These are phyloP conservation scores for Colletotrichum sansevieriae DNA, from an alignment of 2,329 filamentous ascomycete species.

Conservation along the genomic window DNA sequence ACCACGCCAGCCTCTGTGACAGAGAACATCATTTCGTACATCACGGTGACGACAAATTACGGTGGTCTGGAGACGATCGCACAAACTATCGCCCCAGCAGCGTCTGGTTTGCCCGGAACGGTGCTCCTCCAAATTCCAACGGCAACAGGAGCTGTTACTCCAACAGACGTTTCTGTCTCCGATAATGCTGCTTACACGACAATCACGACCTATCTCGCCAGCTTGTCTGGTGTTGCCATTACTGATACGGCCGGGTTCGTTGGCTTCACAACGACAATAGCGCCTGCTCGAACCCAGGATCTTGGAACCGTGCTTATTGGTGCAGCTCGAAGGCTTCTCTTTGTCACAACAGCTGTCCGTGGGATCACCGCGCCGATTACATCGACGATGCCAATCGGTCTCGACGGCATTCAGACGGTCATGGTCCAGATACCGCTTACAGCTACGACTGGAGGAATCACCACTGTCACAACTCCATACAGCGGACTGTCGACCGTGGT, in stretches of 20 bases:
- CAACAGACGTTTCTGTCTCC: neutral
- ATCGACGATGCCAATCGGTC: conserved; percentile 20
- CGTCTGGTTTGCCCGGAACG: conserved; percentile 34
- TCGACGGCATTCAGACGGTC: conserved; percentile 26
- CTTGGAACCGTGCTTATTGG: conserved; percentile 21
- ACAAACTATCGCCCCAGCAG: conserved; percentile 25
- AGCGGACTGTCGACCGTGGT: conserved; percentile 15
- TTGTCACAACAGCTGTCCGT: conserved; percentile 2
- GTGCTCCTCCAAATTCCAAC: conserved; percentile 32
- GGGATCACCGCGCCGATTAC: conserved; percentile 8
- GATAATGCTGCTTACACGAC: neutral
- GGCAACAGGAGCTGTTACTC: neutral
- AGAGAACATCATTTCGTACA: conserved; percentile 28
- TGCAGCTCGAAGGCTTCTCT: neutral
- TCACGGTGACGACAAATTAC: conserved; percentile 32
- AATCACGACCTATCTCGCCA: conserved; percentile 16
- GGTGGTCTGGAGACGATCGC: conserved; percentile 8
- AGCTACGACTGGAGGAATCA: conserved; percentile 2
- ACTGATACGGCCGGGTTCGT: neutral
- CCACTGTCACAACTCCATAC: conserved; percentile 26
- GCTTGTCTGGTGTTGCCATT: neutral
- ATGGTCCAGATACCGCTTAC: conserved; percentile 15
- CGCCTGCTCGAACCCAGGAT: neutral
- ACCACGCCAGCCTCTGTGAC: conserved; percentile 11
- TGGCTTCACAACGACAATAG: conserved; percentile 6